Evolutionary conservation across 768 basidiomycete genomes (phyloP), one percentile per base, ranked within the genome.

Genomic region (Pleurotus giganteus): DNA sequence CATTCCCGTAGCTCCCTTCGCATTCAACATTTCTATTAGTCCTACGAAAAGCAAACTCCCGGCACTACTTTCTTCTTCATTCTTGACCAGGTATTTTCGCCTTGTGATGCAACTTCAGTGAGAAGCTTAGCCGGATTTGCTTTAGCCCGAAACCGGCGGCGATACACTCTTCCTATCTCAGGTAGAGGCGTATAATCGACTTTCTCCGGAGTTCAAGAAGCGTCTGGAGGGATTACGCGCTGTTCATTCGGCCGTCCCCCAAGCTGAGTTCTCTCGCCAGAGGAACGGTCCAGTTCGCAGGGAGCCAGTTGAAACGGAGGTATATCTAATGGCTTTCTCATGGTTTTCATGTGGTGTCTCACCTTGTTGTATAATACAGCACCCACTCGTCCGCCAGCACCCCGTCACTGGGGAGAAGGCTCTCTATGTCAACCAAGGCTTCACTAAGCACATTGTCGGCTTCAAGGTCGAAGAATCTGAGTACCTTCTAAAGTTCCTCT

Each of bases 401-500:
- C 84, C 84, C 15, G 79, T 77, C 1, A 85, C 84, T 0, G 82
- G 82, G n/a, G 78, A 83, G 63, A 83, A 85, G 66, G 79, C 79
- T 1, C 69, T 85, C 17, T 83, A 80, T 61, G 69, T 85, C 67
- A 83, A 83, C 66, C 74, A 72, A 51, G 79, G 76, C 27, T 83
- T 83, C 71, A 81, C 81, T 2, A 66, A 68, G 27, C 72, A 70
- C 58, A 83, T 84, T 62, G 80, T 82, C 41, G 82, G 82, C 4
- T 81, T 72, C 70, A 79, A 78, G 56, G 41, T 69, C 8, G 81
- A 83, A 58, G 82, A 83, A 61, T 81, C 79, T 21, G 79, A 83
- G 41, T 76, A 73, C 57, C 69, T 84, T 23, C 69, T 82, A 58
- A 77, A 76, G 42, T 82, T 83, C 73, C 70, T 82, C 43, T 81